Percentiles rank a stretch among this genome's conserved stretches.
Conservation (phyloP, 768 basidiomycete species). For the Hortiboletus flavorubellus region DNA sequence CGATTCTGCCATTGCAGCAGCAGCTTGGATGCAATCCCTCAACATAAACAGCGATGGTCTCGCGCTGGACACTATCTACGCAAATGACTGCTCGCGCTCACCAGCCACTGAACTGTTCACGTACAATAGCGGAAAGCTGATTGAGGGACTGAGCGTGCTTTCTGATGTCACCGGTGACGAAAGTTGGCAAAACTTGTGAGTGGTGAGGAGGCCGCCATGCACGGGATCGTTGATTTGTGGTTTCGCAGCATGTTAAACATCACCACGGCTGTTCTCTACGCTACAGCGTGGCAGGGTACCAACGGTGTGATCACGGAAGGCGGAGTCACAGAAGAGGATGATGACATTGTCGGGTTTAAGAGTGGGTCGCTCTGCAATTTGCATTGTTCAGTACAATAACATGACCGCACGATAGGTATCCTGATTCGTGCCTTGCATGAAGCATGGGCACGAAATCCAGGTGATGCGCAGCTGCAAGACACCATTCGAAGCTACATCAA, state of each 20-base stretch:
- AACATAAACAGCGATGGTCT: slow-evolving; percentile 42
- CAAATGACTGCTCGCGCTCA: slow-evolving; percentile 44
- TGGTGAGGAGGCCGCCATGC: neutral
- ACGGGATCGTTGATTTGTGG: neutral
- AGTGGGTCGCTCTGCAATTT: slow-evolving; percentile 25
- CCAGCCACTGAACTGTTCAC: slow-evolving; percentile 48
- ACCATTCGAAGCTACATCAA: slow-evolving; percentile 49
- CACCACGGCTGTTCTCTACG: slow-evolving; percentile 42
- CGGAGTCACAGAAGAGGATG: slow-evolving; percentile 36
- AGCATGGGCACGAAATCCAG: slow-evolving; percentile 38
- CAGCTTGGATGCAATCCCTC: slow-evolving; percentile 46
- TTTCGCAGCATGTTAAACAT: slow-evolving; percentile 35
- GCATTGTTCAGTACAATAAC: neutral
- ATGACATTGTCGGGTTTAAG: slow-evolving; percentile 53
- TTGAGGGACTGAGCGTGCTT: slow-evolving; percentile 50
- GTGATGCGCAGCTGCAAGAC: slow-evolving; percentile 36
- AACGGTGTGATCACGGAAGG: slow-evolving; percentile 55
- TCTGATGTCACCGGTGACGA: slow-evolving; percentile 39
- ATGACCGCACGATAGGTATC: slow-evolving; percentile 28
- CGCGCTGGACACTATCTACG: slow-evolving; percentile 47
- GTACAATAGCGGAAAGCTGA: slow-evolving; percentile 52
- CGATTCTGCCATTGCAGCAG: slow-evolving; percentile 43
- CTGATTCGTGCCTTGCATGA: slow-evolving; percentile 49
- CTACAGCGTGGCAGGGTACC: slow-evolving; percentile 42
- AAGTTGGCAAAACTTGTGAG: slow-evolving; percentile 43